phyloP scores from a whole-genome alignment of 2,329 filamentous ascomycete species.

The Penicillium concentricum region DNA sequence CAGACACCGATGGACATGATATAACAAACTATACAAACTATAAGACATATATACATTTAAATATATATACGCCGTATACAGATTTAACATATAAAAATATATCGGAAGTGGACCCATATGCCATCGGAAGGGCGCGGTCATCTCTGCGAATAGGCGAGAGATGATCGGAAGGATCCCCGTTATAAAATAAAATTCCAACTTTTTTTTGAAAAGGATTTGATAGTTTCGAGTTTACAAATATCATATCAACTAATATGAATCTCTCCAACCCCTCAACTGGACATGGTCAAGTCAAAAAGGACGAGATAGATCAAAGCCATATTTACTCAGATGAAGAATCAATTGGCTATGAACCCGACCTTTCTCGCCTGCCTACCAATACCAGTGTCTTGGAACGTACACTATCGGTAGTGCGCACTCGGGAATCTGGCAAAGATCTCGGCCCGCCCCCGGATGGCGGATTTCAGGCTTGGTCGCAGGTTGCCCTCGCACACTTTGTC shows the following conservation, averaged over 20 bases:
- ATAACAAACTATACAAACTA: too few relatives aligned
- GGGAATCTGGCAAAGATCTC: conserved; percentile 36
- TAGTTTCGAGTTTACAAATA: too few relatives aligned
- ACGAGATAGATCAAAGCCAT: background rate
- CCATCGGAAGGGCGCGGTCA: conserved; percentile 10
- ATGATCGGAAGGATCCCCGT: conserved; percentile 1
- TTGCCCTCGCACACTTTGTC: conserved; percentile 52
- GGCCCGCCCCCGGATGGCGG: conserved; percentile 52
- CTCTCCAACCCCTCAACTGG: background rate
- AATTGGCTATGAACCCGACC: conserved; percentile 1
- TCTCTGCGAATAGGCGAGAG: conserved; percentile 19
- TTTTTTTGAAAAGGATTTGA: background rate
- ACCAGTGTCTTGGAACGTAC: conserved; percentile 31
- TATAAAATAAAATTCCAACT: background rate
- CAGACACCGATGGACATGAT: too few relatives aligned
- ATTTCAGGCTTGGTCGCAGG: conserved; percentile 56
- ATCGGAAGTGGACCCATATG: background rate
- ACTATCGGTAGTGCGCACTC: conserved; percentile 38
- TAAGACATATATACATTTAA: too few relatives aligned
- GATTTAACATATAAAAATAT: background rate
- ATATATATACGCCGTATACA: too few relatives aligned
- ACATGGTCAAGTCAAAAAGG: background rate
- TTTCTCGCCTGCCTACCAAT: conserved; percentile 26
- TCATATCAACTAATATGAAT: background rate
- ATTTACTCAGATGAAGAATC: conserved; percentile 5